A percentile compares a stretch with the other conserved stretches of the same genome.
phyloP scores from a whole-genome alignment of 176 grass and related monocot species.

The Carex pumila region DNA sequence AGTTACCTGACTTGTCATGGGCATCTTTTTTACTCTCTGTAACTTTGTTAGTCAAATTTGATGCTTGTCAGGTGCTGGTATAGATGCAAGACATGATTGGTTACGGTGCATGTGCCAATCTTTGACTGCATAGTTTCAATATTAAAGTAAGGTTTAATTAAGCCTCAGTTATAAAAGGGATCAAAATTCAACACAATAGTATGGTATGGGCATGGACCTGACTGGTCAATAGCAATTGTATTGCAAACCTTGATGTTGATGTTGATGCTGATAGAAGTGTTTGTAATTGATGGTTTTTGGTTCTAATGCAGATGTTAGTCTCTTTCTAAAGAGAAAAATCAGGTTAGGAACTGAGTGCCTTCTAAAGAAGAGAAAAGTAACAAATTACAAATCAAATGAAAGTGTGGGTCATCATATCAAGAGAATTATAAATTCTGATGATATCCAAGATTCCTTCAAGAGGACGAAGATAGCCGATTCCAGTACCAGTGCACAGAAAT shows the following conservation, averaged over 20 bases:
- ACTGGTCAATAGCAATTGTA: neutral
- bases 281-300: neutral
- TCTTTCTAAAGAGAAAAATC: slow-evolving; percentile 7
- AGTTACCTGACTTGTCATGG: neutral
- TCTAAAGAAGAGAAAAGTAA: neutral
- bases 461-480: neutral
- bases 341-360: neutral
- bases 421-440: neutral
- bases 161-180: neutral
- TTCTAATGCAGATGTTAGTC: neutral
- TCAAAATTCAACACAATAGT: neutral
- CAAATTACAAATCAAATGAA: slow-evolving; percentile 1
- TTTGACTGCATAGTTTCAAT: neutral
- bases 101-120: neutral
- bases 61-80: neutral
- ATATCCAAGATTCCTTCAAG: neutral
- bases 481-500: neutral
- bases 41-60: neutral
- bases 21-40: neutral
- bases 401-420: neutral
- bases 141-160: neutral
- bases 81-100: neutral
- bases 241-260: neutral
- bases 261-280: neutral
- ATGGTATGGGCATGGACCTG: neutral